phyloP scores from a whole-genome alignment of 1,284 basidiomycete genomes.

The Leccinum griseonigrum region DNA sequence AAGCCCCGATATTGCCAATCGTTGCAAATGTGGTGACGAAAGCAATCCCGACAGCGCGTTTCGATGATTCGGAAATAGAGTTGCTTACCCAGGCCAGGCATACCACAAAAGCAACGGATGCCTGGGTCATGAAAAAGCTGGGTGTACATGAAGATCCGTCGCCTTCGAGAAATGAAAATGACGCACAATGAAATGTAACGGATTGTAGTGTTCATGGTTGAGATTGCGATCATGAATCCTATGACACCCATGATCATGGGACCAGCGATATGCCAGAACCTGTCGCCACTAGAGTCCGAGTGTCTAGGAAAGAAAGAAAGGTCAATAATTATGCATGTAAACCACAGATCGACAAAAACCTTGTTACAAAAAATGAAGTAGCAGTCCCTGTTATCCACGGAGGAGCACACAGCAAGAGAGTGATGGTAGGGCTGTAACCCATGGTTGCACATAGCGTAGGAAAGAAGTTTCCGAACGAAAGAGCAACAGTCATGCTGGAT shows the following conservation, averaged over 20 bases:
- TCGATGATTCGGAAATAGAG: slow-evolving; percentile 49
- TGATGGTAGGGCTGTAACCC: slow-evolving; percentile 49
- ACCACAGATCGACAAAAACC: slow-evolving; percentile 25
- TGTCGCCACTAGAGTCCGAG: slow-evolving; percentile 49
- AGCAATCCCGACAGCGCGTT: slow-evolving; percentile 52
- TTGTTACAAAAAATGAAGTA: slow-evolving; percentile 39
- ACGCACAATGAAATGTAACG: slow-evolving; percentile 50
- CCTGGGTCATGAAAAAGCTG: slow-evolving; percentile 55
- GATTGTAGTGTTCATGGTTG: slow-evolving; percentile 47
- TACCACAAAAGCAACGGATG: slow-evolving; percentile 48
- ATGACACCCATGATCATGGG: slow-evolving; percentile 44
- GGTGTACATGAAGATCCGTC: not conserved
- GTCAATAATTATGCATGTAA: not conserved
- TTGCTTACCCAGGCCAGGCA: slow-evolving; percentile 53
- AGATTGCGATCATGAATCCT: slow-evolving; percentile 57
- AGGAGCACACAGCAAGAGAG: slow-evolving; percentile 59
- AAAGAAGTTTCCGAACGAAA: slow-evolving; percentile 60
- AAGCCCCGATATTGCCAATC: slow-evolving; percentile 51
- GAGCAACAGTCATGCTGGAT: slow-evolving; percentile 43
- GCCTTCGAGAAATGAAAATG: not conserved
- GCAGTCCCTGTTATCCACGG: slow-evolving; percentile 57
- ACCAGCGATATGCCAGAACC: slow-evolving; percentile 50
- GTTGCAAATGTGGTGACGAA: slow-evolving; percentile 51
- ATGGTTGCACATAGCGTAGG: slow-evolving; percentile 54
- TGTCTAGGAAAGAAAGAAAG: slow-evolving; percentile 34